Conservation (phyloP, 1,139 yeast genomes). For the Kluyveromyces sp. region DNA sequence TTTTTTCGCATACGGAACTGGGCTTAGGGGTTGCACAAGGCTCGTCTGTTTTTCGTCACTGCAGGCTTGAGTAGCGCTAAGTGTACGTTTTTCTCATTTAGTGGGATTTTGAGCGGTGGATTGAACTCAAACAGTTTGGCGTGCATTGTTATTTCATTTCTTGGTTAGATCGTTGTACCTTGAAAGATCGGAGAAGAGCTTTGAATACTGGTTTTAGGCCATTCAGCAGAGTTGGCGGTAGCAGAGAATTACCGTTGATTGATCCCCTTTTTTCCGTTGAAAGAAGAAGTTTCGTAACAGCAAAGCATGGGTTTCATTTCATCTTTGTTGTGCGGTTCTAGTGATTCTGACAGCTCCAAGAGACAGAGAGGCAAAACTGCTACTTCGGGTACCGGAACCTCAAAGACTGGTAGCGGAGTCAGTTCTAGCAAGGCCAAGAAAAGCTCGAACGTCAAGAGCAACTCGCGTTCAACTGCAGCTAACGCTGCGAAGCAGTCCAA, state of each 20-base stretch:
- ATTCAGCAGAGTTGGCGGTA: too few species aligned
- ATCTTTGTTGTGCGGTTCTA: conserved; percentile 25
- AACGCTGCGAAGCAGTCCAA: conserved; percentile 11
- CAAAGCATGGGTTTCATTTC: conserved; percentile 26
- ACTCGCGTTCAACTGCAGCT: neutral
- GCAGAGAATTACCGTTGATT: too few species aligned
- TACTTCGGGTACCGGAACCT: conserved; percentile 4
- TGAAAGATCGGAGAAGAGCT: too few species aligned
- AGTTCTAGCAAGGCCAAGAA: conserved; percentile 11
- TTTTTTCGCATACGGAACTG: neutral
- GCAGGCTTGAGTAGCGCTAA: neutral
- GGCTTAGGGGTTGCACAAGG: neutral
- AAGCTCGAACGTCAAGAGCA: neutral
- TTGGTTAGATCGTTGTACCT: too few species aligned
- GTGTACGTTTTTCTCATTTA: neutral
- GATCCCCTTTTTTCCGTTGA: neutral
- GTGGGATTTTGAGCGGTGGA: neutral
- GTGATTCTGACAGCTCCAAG: conserved; percentile 6
- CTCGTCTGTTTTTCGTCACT: neutral
- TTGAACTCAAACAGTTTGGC: neutral
- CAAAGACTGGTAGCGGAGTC: conserved; percentile 13
- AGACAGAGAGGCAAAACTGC: conserved; percentile 3
- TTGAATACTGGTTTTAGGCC: too few species aligned
- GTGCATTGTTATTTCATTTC: too few species aligned
- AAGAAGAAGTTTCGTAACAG: neutral